Percentiles rank a stretch among this genome's conserved stretches.
Evolutionary conservation across 257 asterid genomes (phyloP).

Genomic region (Solanum tacnaense): DNA sequence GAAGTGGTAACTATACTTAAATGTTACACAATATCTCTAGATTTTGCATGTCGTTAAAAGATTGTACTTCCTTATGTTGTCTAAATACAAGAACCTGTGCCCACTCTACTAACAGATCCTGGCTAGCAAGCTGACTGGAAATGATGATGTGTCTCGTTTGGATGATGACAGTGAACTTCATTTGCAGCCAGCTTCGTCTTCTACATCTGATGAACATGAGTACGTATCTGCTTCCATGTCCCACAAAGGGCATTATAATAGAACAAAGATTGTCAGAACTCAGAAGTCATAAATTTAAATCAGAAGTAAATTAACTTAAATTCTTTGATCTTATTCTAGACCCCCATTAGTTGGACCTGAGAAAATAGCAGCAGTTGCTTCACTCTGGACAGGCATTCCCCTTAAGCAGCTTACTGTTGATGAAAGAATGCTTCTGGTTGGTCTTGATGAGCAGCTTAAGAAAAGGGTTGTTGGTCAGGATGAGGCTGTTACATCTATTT

Average conservation of each 20-base stretch:
- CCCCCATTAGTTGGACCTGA: slow-evolving; percentile 61
- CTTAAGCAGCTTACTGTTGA: slow-evolving; percentile 77
- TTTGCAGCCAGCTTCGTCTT: slow-evolving; percentile 17
- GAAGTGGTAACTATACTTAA: slow-evolving; percentile 33
- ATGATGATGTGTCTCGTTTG: slow-evolving; percentile 20
- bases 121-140: slow-evolving; percentile 34
- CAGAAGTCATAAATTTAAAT: slow-evolving; percentile 5
- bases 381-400: slow-evolving; percentile 89
- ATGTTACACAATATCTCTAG: not conserved
- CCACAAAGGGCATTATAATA: not conserved
- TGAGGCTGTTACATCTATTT: slow-evolving; percentile 85
- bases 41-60: not conserved
- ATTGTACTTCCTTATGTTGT: slow-evolving; percentile 1
- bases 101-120: slow-evolving; percentile 26
- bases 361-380: slow-evolving; percentile 93
- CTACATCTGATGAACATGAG: slow-evolving; percentile 47
- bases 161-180: slow-evolving; percentile 25
- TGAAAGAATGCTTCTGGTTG: slow-evolving; percentile 63
- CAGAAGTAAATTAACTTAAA: not conserved
- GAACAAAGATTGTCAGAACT: not conserved
- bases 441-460: slow-evolving; percentile 79
- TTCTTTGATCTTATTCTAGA: slow-evolving; percentile 30
- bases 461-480: slow-evolving; percentile 97
- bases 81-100: not conserved
- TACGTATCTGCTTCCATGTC: slow-evolving; percentile 28